Percentiles rank a stretch among this genome's conserved stretches.
Evolutionary conservation across 805 yeast species (phyloP).

Genomic region (Ascoidea rubescens): DNA sequence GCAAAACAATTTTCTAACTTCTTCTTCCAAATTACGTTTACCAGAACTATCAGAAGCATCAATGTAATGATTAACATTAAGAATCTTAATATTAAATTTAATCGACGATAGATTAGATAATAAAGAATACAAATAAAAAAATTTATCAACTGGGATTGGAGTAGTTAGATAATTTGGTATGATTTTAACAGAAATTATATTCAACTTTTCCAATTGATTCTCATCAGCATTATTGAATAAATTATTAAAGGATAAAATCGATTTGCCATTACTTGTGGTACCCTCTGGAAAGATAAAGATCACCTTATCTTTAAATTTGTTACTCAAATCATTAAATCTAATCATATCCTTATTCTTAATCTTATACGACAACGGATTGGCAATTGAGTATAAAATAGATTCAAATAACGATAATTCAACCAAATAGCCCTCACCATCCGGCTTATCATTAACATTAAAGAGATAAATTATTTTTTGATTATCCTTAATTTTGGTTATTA

Average conservation of each 20-base stretch:
- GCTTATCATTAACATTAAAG: not conserved
- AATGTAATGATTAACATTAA: constrained; percentile 4
- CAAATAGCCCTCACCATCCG: constrained; percentile 2
- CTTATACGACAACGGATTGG: not conserved
- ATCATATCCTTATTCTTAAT: not conserved
- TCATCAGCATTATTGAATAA: not conserved
- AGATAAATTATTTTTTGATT: not conserved
- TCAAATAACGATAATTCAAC: constrained; percentile 7
- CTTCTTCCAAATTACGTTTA: not conserved
- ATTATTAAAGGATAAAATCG: constrained; percentile 36
- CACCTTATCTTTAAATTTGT: constrained; percentile 23
- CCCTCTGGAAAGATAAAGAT: constrained; percentile 64
- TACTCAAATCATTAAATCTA: constrained; percentile 5
- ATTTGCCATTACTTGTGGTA: constrained; percentile 73
- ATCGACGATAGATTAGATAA: not conserved
- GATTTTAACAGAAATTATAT: not conserved
- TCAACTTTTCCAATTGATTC: not conserved
- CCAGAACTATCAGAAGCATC: not conserved
- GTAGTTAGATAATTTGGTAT: not conserved
- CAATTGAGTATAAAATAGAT: constrained; percentile 12
- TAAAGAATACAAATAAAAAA: not conserved
- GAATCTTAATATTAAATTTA: constrained; percentile 1
- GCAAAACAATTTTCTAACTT: not conserved
- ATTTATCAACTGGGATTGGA: not conserved
- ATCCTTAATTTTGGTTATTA: constrained; percentile 12